A percentile compares a stretch with the other conserved stretches of the same genome.
phyloP scores from a whole-genome alignment of 805 yeast genomes.

The Metahyphopichia silvanorum region DNA sequence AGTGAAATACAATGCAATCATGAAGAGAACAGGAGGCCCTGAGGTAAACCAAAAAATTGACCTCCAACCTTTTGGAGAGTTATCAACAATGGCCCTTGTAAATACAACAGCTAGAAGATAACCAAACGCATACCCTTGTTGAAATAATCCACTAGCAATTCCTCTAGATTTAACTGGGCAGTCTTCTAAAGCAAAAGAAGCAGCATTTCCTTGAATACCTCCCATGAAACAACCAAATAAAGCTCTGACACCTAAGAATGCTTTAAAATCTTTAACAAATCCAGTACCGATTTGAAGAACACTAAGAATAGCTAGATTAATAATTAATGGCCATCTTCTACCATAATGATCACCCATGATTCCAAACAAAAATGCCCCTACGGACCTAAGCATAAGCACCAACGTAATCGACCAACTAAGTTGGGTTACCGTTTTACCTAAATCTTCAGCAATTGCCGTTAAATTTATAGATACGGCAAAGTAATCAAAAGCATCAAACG shows the following conservation, averaged over 20 bases:
- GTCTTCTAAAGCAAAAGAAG: constrained; percentile 53
- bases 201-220: constrained; percentile 62
- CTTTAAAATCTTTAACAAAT: constrained; percentile 52
- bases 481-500: constrained; percentile 66
- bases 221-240: constrained; percentile 72
- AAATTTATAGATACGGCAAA: constrained; percentile 56
- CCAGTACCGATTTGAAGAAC: constrained; percentile 63
- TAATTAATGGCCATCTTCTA: constrained; percentile 54
- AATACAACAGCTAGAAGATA: constrained; percentile 63
- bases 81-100: constrained; percentile 59
- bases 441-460: constrained; percentile 41
- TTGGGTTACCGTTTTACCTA: constrained; percentile 44
- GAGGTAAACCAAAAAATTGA: constrained; percentile 68
- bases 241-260: constrained; percentile 63
- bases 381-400: constrained; percentile 65
- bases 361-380: constrained; percentile 64
- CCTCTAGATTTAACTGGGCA: constrained; percentile 54
- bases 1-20: constrained; percentile 26
- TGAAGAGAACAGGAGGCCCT: constrained; percentile 43
- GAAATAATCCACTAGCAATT: constrained; percentile 64
- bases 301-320: constrained; percentile 44
- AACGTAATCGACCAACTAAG: constrained; percentile 67
- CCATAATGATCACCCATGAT: constrained; percentile 58
- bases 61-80: constrained; percentile 56
- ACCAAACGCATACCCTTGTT: constrained; percentile 78